Conservation (phyloP, 306 rosid genomes). For the Mucuna pruriens region DNA sequence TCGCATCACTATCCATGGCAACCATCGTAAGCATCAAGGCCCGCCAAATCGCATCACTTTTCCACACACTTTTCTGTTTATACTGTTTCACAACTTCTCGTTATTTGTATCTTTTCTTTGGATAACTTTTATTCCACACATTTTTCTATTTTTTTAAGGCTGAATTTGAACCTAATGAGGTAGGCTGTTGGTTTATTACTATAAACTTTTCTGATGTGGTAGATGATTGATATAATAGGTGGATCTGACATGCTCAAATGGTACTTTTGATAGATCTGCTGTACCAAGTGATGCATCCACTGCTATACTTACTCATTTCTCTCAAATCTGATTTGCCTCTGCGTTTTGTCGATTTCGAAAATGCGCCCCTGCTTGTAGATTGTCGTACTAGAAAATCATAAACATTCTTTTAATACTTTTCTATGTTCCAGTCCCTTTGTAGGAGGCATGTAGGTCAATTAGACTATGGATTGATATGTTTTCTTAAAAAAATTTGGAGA, state of each 20-base stretch:
- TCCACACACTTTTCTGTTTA: background rate
- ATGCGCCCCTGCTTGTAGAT: background rate
- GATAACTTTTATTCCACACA: background rate
- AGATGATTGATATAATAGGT: constrained; percentile 51
- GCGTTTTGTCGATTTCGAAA: background rate
- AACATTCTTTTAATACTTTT: background rate
- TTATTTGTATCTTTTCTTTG: background rate
- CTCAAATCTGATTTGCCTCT: background rate
- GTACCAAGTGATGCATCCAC: constrained; percentile 99
- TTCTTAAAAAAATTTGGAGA: background rate
- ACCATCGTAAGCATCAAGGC: constrained; percentile 71
- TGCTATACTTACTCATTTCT: constrained; percentile 41
- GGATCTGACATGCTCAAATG: constrained; percentile 63
- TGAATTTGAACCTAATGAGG: constrained; percentile 5
- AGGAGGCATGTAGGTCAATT: background rate
- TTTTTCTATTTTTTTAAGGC: background rate
- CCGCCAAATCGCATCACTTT: constrained; percentile 74
- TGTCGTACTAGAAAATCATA: background rate
- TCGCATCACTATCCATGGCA: constrained; percentile 50
- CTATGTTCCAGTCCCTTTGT: background rate
- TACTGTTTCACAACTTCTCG: background rate
- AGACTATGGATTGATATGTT: background rate
- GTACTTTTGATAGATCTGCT: constrained; percentile 86
- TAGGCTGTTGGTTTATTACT: background rate
- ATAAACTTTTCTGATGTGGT: constrained; percentile 7